A percentile compares a stretch with the other conserved stretches of the same genome.
These are phyloP conservation scores for Phymatotrichopsis omnivora DNA, from an alignment of 2,329 filamentous ascomycete species.

Conservation along the genomic window DNA sequence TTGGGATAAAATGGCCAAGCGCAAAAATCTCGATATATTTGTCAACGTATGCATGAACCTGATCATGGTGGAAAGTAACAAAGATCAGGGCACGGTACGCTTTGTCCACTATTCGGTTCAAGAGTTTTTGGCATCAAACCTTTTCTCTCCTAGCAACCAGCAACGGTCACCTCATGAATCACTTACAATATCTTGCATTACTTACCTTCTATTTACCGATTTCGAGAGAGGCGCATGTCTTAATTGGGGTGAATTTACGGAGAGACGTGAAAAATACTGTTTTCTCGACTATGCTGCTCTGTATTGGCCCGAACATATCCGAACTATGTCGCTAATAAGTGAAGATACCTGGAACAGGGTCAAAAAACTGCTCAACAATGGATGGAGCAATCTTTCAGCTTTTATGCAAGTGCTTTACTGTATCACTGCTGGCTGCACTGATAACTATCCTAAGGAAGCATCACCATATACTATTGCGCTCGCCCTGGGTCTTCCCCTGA, in stretches of 20 bases:
- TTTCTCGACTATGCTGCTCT: background rate
- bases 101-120: slow-evolving; percentile 20
- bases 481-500: too few species aligned
- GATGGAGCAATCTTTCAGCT: slow-evolving; percentile 2
- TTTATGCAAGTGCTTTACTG: background rate
- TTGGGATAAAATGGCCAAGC: slow-evolving; percentile 2
- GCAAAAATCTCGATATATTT: slow-evolving; percentile 5
- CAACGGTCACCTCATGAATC: slow-evolving; percentile 5
- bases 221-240: background rate
- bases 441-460: background rate
- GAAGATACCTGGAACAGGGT: background rate
- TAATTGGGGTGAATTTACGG: too few species aligned
- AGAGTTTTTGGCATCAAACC: slow-evolving; percentile 10
- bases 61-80: slow-evolving; percentile 9
- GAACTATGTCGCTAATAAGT: background rate
- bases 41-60: background rate
- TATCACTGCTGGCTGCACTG: background rate
- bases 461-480: background rate
- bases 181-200: slow-evolving; percentile 2
- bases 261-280: too few species aligned
- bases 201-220: background rate
- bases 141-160: background rate
- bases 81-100: slow-evolving; percentile 4
- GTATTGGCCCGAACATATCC: background rate
- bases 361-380: background rate